A percentile compares a stretch with the other conserved stretches of the same genome.
Evolutionary conservation across 2,329 filamentous ascomycete species (phyloP).

Genomic region (Neofusicoccum parvum): DNA sequence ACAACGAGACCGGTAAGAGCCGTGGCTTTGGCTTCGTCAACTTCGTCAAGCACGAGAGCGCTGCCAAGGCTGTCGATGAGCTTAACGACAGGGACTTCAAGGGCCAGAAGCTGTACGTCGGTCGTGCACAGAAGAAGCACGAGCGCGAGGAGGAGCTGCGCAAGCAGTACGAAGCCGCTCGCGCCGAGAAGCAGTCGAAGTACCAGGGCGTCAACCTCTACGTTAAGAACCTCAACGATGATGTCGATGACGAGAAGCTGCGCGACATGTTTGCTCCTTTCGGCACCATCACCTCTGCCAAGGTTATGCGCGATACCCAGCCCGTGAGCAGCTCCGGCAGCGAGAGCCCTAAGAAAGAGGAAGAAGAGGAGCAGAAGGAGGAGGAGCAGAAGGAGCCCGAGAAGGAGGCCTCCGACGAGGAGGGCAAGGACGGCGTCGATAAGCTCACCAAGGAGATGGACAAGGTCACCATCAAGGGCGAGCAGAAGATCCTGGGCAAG

Average conservation of each 20-base stretch:
- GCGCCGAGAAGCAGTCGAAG: conserved; percentile 97
- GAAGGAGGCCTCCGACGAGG: conserved; percentile 57
- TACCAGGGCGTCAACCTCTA: conserved; percentile 99
- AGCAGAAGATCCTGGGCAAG: conserved; percentile 79
- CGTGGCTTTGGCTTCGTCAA: conserved; percentile 96
- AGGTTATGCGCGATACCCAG: conserved; percentile 92
- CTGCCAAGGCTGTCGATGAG: conserved; percentile 82
- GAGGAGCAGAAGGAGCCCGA: conserved; percentile 60
- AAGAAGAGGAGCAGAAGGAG: conserved; percentile 56
- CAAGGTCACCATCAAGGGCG: conserved; percentile 57
- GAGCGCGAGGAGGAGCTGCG: conserved; percentile 99
- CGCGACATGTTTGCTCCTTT: conserved; percentile 89
- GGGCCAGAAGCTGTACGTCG: conserved; percentile 95
- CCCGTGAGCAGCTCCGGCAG: conserved; percentile 53
- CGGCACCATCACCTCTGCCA: conserved; percentile 95
- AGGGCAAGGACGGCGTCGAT: conserved; percentile 56
- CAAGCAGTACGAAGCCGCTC: conserved; percentile 97
- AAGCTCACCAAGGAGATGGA: conserved; percentile 50
- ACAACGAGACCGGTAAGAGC: conserved; percentile 82
- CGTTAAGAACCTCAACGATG: conserved; percentile 98
- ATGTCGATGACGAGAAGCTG: conserved; percentile 96
- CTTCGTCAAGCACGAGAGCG: conserved; percentile 88
- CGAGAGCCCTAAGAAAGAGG: conserved; percentile 48
- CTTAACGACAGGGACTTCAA: conserved; percentile 91
- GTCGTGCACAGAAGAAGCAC: conserved; percentile 99